Evolutionary conservation across 2,329 filamentous ascomycete species (phyloP), one percentile per base, ranked within the genome.

Genomic region (Xylaria sp.): DNA sequence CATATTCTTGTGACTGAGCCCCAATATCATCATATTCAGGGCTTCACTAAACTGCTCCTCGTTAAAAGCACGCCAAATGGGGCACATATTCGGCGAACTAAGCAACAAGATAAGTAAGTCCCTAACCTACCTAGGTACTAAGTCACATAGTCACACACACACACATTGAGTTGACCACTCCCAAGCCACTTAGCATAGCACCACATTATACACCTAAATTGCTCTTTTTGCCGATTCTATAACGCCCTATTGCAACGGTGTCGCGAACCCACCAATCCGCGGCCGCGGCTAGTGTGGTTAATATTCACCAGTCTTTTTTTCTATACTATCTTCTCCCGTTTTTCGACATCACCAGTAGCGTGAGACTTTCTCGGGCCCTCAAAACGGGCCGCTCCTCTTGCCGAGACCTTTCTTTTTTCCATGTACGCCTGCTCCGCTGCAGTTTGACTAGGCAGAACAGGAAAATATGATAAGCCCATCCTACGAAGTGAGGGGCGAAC

Each of bases 381-480:
- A 56, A 42, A 61, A 56, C 50, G 30, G 30, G 27, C 57, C 34
- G 32, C 54, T 55, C 19, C 53, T 53, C 34, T 19, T 54, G 30
- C 55, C 47, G 55, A 59, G 34, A 21, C 58, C 32, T 42, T 42
- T 42, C 14, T 42, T 14, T 61, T 34, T 45, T 42, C n/a, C 19
- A 14, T 57, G 14, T 24, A 24, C 39, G 9, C 19, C 17, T 19
- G 8, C 27, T 34, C 17, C n/a, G 8, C 27, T 34, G n/a, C 30
- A 48, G 24, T 17, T 39, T 11, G 45, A 21, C 50, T 47, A 61
- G 45, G 47, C 27, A 54, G 55, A 36, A 57, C 27, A 54, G 51
- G n/a, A n/a, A n/a, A 48, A 48, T 30, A 21, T 32, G 32, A 60
- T 45, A 21, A 58, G 60, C 21, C n/a, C 24, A 61, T 45, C 21